Conservation (phyloP, 441 rosid genomes). For the Gossypium aridum region DNA sequence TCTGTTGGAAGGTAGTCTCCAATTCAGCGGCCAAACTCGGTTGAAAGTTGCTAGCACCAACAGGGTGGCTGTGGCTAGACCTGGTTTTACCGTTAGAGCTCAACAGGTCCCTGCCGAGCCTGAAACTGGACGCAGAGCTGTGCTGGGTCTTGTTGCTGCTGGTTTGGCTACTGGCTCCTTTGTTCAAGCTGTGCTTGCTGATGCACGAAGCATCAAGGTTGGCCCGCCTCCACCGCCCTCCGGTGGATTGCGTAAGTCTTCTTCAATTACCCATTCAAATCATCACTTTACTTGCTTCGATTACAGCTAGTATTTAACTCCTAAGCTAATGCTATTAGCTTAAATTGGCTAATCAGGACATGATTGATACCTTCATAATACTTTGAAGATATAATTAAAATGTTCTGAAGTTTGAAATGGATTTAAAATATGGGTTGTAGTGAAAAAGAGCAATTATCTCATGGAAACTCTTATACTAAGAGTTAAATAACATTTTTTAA, state of each 20-base stretch:
- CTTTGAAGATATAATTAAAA: no score
- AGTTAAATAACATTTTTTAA: no score
- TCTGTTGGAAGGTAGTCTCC: conserved; percentile 64
- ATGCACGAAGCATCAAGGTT: conserved; percentile 59
- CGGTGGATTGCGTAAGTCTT: conserved; percentile 86
- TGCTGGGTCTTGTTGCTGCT: conserved; percentile 65
- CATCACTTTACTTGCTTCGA: not conserved
- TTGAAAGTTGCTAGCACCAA: conserved; percentile 25
- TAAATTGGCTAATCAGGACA: no score
- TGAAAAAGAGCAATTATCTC: no score
- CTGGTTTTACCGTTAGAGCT: conserved; percentile 42
- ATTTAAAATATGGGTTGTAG: no score
- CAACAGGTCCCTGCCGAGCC: conserved; percentile 43
- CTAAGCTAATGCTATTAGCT: no score
- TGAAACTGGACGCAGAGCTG: conserved; percentile 64
- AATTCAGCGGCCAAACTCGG: conserved; percentile 51
- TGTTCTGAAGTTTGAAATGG: no score
- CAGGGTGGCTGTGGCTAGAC: conserved; percentile 24
- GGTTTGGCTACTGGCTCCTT: conserved; percentile 72
- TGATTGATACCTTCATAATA: no score
- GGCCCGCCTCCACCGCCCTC: conserved; percentile 88
- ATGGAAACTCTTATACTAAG: no score
- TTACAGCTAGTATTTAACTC: no score
- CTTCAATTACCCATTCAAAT: not conserved
- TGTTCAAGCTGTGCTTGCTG: conserved; percentile 68